Evolutionary conservation across 164 flowering plant species (phyloP), one percentile per base, ranked within the genome.

Genomic region (Vitis cinerea): DNA sequence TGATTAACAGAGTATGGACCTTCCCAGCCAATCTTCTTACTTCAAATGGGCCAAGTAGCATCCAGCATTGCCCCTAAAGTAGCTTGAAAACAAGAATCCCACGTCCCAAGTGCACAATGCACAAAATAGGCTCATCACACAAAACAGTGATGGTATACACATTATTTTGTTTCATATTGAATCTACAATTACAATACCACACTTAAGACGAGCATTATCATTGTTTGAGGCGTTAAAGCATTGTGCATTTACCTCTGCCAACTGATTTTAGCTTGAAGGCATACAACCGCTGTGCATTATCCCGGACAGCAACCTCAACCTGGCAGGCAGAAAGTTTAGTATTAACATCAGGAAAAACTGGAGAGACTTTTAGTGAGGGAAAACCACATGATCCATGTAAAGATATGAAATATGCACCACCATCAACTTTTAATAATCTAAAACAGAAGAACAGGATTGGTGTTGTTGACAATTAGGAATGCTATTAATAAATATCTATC

Each of bases 291-390:
- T 92, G 95, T 65, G 98, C 97, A 84, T 84, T 90, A 77, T 93
- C 99, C 72, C 99, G 92, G 52, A 96, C 74, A 68, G 99, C 97
- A 83, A 96, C 87, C 80, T 93, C 95, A 75, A 93, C 94, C 99
- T 96, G 71, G 64, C 66, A 78, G 66, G 61, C 37, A 71, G 12
- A 70, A 59, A 59, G 4, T 23, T 6, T 17, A 56, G 16, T 9
- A 23, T 55, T 9, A 11, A 61, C 30, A 61, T 61, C 30, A 61
- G 14, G 30, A 61, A 47, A 13, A 23, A 29, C 44, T 37, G 52
- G 12, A 61, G 52, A 52, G 16, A 10, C 50, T 72, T 2, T n/a
- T 10, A 44, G 1, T 12, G 9, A 37, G 9, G 9, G 9, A 52
- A 48, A 54, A 31, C 66, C 27, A 57, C 27, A 3, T 63, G 23